Evolutionary conservation across 257 asterid genomes (phyloP), one percentile per base, ranked within the genome.

Genomic region (Solanum neorickii): DNA sequence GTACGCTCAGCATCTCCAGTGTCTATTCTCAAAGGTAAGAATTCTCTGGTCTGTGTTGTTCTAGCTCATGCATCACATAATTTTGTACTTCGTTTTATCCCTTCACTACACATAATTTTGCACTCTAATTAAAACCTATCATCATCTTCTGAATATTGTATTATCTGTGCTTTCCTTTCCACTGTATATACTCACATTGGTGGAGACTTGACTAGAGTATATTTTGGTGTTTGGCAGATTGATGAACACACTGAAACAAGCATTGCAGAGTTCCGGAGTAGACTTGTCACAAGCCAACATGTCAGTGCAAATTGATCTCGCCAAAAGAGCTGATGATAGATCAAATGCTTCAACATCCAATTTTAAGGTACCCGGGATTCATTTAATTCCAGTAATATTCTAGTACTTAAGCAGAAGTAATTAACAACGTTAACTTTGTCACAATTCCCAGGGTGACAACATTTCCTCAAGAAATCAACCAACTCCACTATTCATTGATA

Each of bases 251-350:
- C 92, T 97, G 80, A 93, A 97, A 25, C 92, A 94, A 92, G 98
- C 99, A 66, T 92, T 97, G 82, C 96, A 94, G 88, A 93, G 86
- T 85, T 94, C 98, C 31, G 99, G 99, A 37, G 94, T 97, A 44
- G 98, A 97, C 88, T 91, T 95, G 83, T 93, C 98, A 20, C 95
- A 92, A 87, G 96, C 99, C 88, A 93, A 89, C 91, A 93, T 97
- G 89, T 95, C 99, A 2, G 99, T 96, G 39, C 95, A 96, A 90
- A 93, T 97, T 84, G 97, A 97, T 89, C 93, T 97, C 27, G 98
- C 97, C 29, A 95, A 95, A 90, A 92, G 91, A 90, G 92, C 92
- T 14, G 90, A 91, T 42, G 90, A 89, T 66, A 47, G 89, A 89
- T 89, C 89, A 87, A 91, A 89, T 90, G 89, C 95, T 88, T 89